Evolutionary conservation across 2,329 filamentous ascomycete genomes (phyloP).

Genomic region (Fusarium lyarnte): DNA sequence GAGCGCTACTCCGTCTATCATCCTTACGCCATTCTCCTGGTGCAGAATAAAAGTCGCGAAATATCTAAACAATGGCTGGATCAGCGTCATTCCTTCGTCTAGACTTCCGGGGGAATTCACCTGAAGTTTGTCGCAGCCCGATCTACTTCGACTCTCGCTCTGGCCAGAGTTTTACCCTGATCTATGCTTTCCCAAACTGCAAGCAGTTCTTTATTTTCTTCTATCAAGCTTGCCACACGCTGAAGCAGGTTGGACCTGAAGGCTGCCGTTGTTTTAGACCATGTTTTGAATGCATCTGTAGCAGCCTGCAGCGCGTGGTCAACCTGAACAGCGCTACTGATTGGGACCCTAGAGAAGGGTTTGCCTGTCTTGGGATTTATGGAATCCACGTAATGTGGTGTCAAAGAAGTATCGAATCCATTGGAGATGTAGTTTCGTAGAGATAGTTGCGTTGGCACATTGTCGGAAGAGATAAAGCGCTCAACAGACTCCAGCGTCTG

Average conservation of each 20-base stretch:
- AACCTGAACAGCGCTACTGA: background rate
- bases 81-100: background rate
- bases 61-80: fast-evolving
- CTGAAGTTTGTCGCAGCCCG: background rate
- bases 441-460: background rate
- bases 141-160: background rate
- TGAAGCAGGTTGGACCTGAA: background rate
- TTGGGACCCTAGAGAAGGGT: background rate
- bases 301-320: background rate
- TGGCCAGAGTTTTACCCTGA: background rate
- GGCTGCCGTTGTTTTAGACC: background rate
- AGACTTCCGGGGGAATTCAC: fast-evolving
- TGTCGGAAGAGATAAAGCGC: background rate
- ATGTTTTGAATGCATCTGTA: background rate
- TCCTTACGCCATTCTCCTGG: background rate
- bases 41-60: background rate
- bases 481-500: background rate
- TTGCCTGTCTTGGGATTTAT: background rate
- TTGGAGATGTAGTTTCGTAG: background rate
- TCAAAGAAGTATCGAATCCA: background rate
- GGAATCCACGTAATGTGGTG: background rate
- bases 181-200: background rate
- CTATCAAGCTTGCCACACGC: background rate
- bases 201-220: background rate
- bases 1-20: background rate